Base-by-base conservation (phyloP, 768 basidiomycete species). In the Pisolithus albus region DNA sequence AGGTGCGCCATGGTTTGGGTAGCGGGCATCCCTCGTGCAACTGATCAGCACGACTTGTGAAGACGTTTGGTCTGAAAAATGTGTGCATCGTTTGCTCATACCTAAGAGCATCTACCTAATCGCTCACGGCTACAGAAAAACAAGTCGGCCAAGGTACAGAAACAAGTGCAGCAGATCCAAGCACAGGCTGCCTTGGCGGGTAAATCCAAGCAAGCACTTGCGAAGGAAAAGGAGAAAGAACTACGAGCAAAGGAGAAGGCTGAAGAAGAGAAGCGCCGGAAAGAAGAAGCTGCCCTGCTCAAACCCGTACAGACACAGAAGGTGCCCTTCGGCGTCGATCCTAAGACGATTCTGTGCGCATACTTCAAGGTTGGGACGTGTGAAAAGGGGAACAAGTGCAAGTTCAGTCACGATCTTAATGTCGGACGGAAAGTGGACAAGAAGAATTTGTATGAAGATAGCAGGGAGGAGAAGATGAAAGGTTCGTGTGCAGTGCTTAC, bases 381-480 rank as follows among this genome's bases (percentile, higher is more conserved):
- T 64, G 92, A 95, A 23, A 98, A 97, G 75, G 95, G 92, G 23
- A 82, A 59, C 66, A 92, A 91, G 73, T 98, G 96, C 74, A 97
- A 95, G 76, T 98, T 96, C 72, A 94, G 92, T 57, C 96, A 99
- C 68, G 86, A 98, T 72, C 62, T 84, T 53, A 79, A 97, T 59
- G 81, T 95, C 34, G 93, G 81, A 7, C 74, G 96, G 55, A 97
- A 94, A 70, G 87, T 88, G 44, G 89, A 92, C 66, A 99, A 98
- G 81, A 91, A 85, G 75, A 92, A 94, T 67, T 63, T 99, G 61
- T 99, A 99, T 67, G 84, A 82, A 64, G 96, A 99, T 67, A 75
- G 66, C 49, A 76, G 95, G 55, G 89, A 88, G 65, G 88, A 92
- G 55, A 87, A 93, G 70, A 63, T 78, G 59, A 67, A 72, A 47